Evolutionary conservation across 257 asterid genomes (phyloP), one percentile per base, ranked within the genome.

Genomic region (Nicotiana sylvestris): DNA sequence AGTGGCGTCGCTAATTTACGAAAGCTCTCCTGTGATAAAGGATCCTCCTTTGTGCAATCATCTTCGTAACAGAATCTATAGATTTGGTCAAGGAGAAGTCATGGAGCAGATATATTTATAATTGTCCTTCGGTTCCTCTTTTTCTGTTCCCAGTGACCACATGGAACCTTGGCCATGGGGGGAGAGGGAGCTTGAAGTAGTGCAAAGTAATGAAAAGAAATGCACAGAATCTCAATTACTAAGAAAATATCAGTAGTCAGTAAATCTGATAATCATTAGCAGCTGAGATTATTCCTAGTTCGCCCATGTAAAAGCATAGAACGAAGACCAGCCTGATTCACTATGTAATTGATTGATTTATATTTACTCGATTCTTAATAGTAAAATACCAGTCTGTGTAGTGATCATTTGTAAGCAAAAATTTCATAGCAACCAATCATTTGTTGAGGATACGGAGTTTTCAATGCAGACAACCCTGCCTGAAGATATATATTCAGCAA

Each of bases 41-140:
- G 99, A 87, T 97, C 99, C 85, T 97, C 99, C 87, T 97, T 97
- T 16, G 98, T 88, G 89, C 99, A 97, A 85, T 91, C 97, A 79
- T 92, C 98, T 91, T 95, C 93, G 13, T 90, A 97, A 85, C 98
- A 94, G 90, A 91, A 93, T 84, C 99, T 97, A 85, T 65, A 66
- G 46, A 37, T 66, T 72, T 17, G 43, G 95, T 96, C 89, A 93
- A 92, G 95, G 80, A 76, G 64, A 76, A 76, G 43, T 27, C 27
- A 15, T 7, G 62, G 39, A 74, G 43, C 62, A 49, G 43, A 74
- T 25, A 74, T 49, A 13, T 43, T 21, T 1, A 43, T 12, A 43
- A 11, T 7, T 49, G 27, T 27, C 80, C 43, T 51, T 74, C 2
- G 25, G 35, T 72, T 72, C 61, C 37, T 46, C 79, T 49, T 72